Conservation (phyloP, 2,329 filamentous ascomycete species). For the Westerdykella sp. region DNA sequence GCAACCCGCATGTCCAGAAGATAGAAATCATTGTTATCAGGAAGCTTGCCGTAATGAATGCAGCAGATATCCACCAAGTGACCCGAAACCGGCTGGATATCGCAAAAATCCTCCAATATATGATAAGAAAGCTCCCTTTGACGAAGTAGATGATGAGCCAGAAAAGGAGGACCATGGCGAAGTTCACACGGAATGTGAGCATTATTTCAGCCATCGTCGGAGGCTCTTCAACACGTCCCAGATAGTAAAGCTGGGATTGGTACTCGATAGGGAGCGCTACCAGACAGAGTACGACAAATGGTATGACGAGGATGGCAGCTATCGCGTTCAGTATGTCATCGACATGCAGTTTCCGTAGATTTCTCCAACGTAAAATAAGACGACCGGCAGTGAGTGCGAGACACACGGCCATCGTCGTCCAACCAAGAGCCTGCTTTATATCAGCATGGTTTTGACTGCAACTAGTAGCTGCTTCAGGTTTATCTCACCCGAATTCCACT, state of each 20-base stretch:
- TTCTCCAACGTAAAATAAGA: neutral
- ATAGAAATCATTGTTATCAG: neutral
- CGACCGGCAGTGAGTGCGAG: neutral
- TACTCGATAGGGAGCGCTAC: neutral
- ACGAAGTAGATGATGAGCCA: constrained; percentile 6
- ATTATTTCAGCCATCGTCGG: neutral
- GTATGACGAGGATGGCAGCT: neutral
- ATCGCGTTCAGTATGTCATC: neutral
- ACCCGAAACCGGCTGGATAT: constrained; percentile 3
- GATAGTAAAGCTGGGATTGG: neutral
- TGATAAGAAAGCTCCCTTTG: constrained; percentile 7
- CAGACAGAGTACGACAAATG: neutral
- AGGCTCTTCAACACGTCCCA: neutral
- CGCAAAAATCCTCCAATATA: constrained; percentile 8
- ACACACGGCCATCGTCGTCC: neutral
- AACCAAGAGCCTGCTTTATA: neutral
- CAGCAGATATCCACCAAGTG: neutral
- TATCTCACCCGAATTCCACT: too few relatives aligned
- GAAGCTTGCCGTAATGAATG: constrained; percentile 3
- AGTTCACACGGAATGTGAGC: constrained; percentile 1
- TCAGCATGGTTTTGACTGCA: neutral
- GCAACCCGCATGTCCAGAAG: constrained; percentile 2
- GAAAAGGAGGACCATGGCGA: constrained; percentile 5
- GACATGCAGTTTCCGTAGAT: neutral
- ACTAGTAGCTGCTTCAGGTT: too few relatives aligned